A percentile compares a stretch with the other conserved stretches of the same genome.
Evolutionary conservation across 805 yeast genomes (phyloP).

Genomic region (Priceomyces castillae): DNA sequence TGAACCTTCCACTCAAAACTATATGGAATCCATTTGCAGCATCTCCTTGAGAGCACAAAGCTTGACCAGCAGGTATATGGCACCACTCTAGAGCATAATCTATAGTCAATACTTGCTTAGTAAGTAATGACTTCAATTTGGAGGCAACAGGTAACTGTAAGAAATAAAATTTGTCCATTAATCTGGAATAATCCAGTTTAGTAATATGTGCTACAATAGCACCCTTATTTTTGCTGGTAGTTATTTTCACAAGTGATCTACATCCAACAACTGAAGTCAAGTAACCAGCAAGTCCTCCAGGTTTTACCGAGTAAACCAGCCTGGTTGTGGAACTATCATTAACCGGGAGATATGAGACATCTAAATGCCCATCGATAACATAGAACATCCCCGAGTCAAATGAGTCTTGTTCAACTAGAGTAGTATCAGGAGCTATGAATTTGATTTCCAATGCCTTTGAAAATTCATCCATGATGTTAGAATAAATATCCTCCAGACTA

Average conservation of each 20-base stretch:
- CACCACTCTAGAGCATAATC: slow-evolving; percentile 97
- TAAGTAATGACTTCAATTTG: slow-evolving; percentile 62
- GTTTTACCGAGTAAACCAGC: slow-evolving; percentile 53
- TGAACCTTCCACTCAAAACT: slow-evolving; percentile 81
- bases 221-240: slow-evolving; percentile 58
- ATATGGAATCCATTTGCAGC: slow-evolving; percentile 88
- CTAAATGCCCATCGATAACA: slow-evolving; percentile 74
- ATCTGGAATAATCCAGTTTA: slow-evolving; percentile 54
- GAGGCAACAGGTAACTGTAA: slow-evolving; percentile 77
- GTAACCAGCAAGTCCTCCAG: slow-evolving; percentile 89
- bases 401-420: slow-evolving; percentile 61
- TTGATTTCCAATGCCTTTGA: slow-evolving; percentile 58
- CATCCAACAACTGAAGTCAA: slow-evolving; percentile 77
- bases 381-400: slow-evolving; percentile 74
- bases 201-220: slow-evolving; percentile 65
- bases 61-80: slow-evolving; percentile 82
- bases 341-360: slow-evolving; percentile 45
- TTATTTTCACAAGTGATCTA: slow-evolving; percentile 70
- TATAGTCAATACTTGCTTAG: slow-evolving; percentile 64
- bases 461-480: slow-evolving; percentile 54
- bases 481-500: slow-evolving; percentile 38
- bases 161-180: slow-evolving; percentile 74
- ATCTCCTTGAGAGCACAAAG: slow-evolving; percentile 77
- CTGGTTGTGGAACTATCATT: slow-evolving; percentile 15
- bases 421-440: slow-evolving; percentile 50